A percentile compares a stretch with the other conserved stretches of the same genome.
Conservation (phyloP, 2,329 filamentous ascomycete species). For the Scedosporium aurantiacum region DNA sequence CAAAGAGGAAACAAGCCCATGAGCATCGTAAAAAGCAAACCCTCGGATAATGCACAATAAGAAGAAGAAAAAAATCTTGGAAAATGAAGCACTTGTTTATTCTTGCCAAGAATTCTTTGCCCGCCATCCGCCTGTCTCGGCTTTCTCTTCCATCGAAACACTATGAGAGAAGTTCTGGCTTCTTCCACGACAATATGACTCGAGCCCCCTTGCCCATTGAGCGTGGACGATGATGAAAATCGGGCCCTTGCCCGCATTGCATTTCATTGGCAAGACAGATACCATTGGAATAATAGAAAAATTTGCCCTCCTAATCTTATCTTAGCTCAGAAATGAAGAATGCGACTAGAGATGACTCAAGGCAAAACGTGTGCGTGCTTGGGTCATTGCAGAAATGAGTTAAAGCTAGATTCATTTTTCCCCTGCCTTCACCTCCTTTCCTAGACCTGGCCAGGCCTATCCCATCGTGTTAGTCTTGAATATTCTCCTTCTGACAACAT, state of each 20-base stretch:
- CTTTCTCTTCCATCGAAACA: not conserved
- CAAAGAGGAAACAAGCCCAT: not conserved
- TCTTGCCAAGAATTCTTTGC: not conserved
- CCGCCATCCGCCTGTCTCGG: not conserved
- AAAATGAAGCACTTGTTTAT: not conserved
- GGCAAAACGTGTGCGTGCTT: not conserved
- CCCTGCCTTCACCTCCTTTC: not conserved
- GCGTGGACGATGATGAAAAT: not conserved
- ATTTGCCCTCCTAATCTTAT: not conserved
- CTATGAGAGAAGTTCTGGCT: not conserved
- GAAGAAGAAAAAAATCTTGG: not conserved
- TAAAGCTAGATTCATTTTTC: not conserved
- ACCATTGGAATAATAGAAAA: not conserved
- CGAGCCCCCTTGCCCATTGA: not conserved
- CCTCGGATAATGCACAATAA: not conserved
- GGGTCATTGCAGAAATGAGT: not conserved
- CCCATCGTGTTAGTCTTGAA: not conserved
- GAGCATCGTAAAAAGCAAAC: not conserved
- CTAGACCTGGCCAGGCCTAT: not conserved
- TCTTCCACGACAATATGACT: not conserved
- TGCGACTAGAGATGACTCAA: not conserved
- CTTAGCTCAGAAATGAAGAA: not conserved
- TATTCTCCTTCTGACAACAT: not conserved
- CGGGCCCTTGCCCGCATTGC: not conserved
- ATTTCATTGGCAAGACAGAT: not conserved